phyloP scores from a whole-genome alignment of 208 protist genomes.

The Trichomonas gallinae region DNA sequence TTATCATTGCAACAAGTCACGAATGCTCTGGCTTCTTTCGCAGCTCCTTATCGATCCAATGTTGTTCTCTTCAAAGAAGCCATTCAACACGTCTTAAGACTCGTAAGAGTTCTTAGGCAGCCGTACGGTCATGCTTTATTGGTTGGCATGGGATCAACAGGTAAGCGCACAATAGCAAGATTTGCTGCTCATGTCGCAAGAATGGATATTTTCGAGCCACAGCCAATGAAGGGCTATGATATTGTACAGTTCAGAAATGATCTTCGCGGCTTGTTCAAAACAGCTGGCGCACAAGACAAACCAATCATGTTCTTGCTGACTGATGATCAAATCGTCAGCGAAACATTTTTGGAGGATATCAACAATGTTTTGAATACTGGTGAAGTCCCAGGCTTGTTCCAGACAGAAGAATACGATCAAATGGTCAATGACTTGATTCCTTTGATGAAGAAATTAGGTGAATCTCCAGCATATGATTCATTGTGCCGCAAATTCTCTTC shows the following conservation, averaged over 20 bases:
- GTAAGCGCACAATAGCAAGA: slow-evolving; percentile 69
- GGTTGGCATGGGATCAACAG: slow-evolving; percentile 80
- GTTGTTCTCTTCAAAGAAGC: slow-evolving; percentile 83
- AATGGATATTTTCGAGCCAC: slow-evolving; percentile 69
- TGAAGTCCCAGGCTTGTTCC: slow-evolving; percentile 54
- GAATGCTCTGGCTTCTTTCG: not conserved
- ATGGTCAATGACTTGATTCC: slow-evolving; percentile 35
- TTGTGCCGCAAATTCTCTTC: slow-evolving; percentile 30
- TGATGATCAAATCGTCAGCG: slow-evolving; percentile 78
- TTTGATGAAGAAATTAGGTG: slow-evolving; percentile 65
- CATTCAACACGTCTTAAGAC: slow-evolving; percentile 75
- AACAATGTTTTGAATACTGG: slow-evolving; percentile 85
- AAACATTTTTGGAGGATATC: slow-evolving; percentile 86
- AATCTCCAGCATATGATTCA: not conserved
- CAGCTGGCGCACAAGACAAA: slow-evolving; percentile 70
- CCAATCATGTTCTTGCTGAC: slow-evolving; percentile 77
- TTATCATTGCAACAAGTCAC: not conserved
- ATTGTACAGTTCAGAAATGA: slow-evolving; percentile 79
- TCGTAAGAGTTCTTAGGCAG: slow-evolving; percentile 75
- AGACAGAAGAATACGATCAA: slow-evolving; percentile 40
- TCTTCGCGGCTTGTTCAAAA: slow-evolving; percentile 65
- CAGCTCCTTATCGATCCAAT: not conserved
- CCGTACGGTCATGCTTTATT: slow-evolving; percentile 78
- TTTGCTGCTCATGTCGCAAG: slow-evolving; percentile 73
- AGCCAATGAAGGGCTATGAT: slow-evolving; percentile 75